phyloP scores from a whole-genome alignment of 2,329 filamentous ascomycete genomes.

The Neofusicoccum kwambonambiense region DNA sequence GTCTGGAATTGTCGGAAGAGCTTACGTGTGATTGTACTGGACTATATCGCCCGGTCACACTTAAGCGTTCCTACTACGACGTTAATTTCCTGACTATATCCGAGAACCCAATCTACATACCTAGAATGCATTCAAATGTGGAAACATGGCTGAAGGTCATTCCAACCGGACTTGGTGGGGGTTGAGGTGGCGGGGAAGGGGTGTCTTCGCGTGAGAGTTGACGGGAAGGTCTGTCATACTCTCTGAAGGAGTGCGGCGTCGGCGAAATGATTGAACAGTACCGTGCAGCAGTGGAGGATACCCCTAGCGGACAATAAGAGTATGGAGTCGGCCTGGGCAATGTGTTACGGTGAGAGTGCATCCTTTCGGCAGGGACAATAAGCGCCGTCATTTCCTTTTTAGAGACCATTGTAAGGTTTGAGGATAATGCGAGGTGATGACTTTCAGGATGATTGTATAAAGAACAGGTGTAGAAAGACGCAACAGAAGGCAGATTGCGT shows the following conservation, averaged over 20 bases:
- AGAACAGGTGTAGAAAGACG: background rate
- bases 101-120: too few relatives aligned
- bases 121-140: background rate
- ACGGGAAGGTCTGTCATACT: background rate
- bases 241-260: background rate
- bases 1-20: too few relatives aligned
- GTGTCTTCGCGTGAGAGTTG: conserved; percentile 37
- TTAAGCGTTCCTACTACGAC: too few relatives aligned
- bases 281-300: background rate
- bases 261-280: background rate
- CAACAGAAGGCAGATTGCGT: background rate
- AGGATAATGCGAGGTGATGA: too few relatives aligned
- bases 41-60: too few relatives aligned
- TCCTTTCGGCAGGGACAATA: too few relatives aligned
- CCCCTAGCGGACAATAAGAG: too few relatives aligned
- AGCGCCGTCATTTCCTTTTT: too few relatives aligned
- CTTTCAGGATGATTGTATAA: background rate
- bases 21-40: too few relatives aligned
- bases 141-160: background rate
- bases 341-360: too few relatives aligned
- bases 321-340: too few relatives aligned
- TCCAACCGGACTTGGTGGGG: conserved; percentile 36
- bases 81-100: too few relatives aligned
- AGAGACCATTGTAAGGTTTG: background rate
- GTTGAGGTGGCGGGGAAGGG: conserved; percentile 41